Evolutionary conservation across 2,329 filamentous ascomycete species (phyloP).

Genomic region (Ampelomyces quisqualis): DNA sequence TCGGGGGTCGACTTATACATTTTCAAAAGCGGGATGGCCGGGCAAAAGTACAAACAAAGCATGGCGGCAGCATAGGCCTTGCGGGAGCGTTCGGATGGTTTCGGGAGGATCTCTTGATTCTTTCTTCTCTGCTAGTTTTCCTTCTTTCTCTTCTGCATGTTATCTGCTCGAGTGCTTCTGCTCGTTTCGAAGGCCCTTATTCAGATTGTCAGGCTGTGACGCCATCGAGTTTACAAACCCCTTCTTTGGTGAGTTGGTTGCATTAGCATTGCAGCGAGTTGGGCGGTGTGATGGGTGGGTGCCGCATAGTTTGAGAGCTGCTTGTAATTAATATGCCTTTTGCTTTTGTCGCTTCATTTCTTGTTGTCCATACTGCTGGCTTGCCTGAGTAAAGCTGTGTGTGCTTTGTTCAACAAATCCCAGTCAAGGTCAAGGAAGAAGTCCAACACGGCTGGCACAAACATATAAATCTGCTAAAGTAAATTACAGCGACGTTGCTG

Average conservation of each 20-base stretch:
- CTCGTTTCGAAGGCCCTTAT: constrained; percentile 6
- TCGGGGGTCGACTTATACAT: constrained; percentile 28
- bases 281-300: constrained; percentile 6
- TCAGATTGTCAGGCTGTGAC: constrained; percentile 16
- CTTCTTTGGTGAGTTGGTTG: background rate
- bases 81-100: constrained; percentile 19
- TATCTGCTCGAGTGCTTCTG: constrained; percentile 4
- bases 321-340: constrained; percentile 11
- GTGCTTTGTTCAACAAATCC: no score
- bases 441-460: no score
- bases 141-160: constrained; percentile 7
- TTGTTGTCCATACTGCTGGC: background rate
- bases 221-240: background rate
- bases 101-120: constrained; percentile 5
- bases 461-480: no score
- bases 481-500: no score
- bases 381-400: no score
- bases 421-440: no score
- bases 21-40: constrained; percentile 31
- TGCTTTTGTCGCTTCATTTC: background rate
- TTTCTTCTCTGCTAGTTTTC: constrained; percentile 12
- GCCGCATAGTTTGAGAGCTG: constrained; percentile 6
- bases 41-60: constrained; percentile 35
- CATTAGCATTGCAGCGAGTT: constrained; percentile 9
- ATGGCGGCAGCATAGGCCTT: constrained; percentile 27